Evolutionary conservation across 331 rosid genomes (phyloP), one percentile per base, ranked within the genome.

Genomic region (Rosa hybrid): DNA sequence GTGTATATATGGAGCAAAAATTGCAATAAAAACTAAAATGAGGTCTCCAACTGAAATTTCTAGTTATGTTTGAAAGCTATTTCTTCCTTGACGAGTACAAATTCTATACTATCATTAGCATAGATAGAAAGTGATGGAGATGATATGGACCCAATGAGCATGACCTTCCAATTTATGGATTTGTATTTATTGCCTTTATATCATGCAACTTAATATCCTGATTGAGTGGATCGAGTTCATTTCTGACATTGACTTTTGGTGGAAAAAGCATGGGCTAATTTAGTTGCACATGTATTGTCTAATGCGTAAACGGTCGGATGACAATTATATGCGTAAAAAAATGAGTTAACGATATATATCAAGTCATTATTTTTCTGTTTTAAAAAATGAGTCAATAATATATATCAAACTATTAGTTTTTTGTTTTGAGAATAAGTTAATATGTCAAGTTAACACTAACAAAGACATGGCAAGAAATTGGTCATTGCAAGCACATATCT

Each of bases 241-340:
- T 45, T 60, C 78, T 50, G 42, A 48, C 62, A 18, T 11, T 20
- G 67, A 54, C 46, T 12, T 46, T 20, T 20, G 67, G 8, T 41
- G 39, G 38, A 56, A 39, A 41, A 75, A 13, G 18, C 7, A 21
- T 38, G 67, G 77, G 51, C n/a, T 12, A 8, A 44, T n/a, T n/a
- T 56, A 45, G 53, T 41, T 41, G 54, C 68, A 57, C 78, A 57
- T 57, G 69, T n/a, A 41, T 56, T 56, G 12, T 56, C 63, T 20
- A 56, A n/a, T n/a, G 63, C 25, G 27, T 20, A n/a, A 8, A 20
- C 7, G 12, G 13, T n/a, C 3, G 1, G 10, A 27, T 5, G 8
- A 54, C 18, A 50, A 50, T 12, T 50, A 50, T 12, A 50, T 34
- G 38, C 3, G 38, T 34, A 34, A 34, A 34, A 2, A 3, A 34